A percentile compares a stretch with the other conserved stretches of the same genome.
These are phyloP conservation scores for Paramecium primaurelia DNA, from an alignment of 73 alveolate species.

Conservation along the genomic window DNA sequence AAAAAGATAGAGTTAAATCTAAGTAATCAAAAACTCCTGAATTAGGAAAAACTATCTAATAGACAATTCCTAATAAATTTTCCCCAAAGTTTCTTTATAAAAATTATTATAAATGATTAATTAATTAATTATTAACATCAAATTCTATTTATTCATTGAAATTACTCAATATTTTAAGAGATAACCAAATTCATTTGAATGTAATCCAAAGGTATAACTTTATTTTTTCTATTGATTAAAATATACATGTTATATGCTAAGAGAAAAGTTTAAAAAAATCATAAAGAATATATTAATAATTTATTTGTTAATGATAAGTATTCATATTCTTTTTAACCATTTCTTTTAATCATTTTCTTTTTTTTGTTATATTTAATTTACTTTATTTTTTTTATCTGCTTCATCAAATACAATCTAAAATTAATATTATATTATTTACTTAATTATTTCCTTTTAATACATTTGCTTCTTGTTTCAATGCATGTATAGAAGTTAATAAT, in stretches of 20 bases:
- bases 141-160: too few relatives aligned
- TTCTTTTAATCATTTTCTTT: slow-evolving; percentile 42
- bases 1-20: background rate
- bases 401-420: background rate
- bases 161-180: background rate
- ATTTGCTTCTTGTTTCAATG: slow-evolving; percentile 55
- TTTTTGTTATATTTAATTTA: background rate
- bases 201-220: background rate
- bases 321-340: slow-evolving; percentile 53
- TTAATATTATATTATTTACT: background rate
- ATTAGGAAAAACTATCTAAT: background rate
- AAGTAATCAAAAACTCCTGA: slow-evolving; percentile 19
- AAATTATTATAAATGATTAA: slow-evolving; percentile 26
- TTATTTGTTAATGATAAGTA: background rate
- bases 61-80: background rate
- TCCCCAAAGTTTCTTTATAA: slow-evolving; percentile 19
- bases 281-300: background rate
- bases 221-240: too few relatives aligned
- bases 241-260: too few relatives aligned
- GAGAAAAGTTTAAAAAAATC: too few relatives aligned
- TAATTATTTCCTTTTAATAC: background rate
- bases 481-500: slow-evolving; percentile 88
- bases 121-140: background rate
- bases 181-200: background rate
- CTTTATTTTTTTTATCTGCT: background rate